Conservation (phyloP, 257 asterid genomes). For the Cynanchum wilfordii region DNA sequence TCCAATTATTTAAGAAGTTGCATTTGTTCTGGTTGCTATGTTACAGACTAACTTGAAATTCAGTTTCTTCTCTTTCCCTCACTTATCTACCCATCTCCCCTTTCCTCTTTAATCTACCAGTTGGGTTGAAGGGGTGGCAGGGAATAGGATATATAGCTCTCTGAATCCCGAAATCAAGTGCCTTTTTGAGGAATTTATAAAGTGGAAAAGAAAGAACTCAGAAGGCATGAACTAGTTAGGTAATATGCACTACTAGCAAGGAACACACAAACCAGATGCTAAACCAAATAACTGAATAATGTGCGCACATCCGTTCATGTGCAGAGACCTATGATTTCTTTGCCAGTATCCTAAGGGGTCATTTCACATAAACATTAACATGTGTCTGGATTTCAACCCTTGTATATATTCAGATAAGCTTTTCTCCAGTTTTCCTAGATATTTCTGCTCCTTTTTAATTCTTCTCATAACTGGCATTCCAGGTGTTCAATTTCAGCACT, state of each 20-base stretch:
- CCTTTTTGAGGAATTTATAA: not conserved
- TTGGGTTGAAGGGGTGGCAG: not conserved
- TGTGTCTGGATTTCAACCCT: not conserved
- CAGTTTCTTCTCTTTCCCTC: not conserved
- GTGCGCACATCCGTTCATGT: not conserved
- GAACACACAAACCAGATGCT: not conserved
- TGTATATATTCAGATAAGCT: not conserved
- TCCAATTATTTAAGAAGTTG: not conserved
- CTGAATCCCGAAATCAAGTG: not conserved
- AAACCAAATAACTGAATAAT: not conserved
- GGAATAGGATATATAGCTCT: not conserved
- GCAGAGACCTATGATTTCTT: not conserved
- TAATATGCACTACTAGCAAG: not conserved
- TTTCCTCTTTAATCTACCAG: not conserved
- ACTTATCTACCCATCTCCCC: not conserved
- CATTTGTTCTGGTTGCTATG: not conserved
- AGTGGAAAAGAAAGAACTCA: not conserved
- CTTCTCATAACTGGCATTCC: constrained; percentile 24
- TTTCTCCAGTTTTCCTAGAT: constrained; percentile 1
- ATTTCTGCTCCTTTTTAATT: constrained; percentile 17
- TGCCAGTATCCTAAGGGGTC: not conserved
- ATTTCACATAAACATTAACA: not conserved
- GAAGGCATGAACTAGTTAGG: not conserved
- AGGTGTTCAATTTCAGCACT: constrained; percentile 96
- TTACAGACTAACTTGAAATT: not conserved